Conservation (phyloP, 371 early-diverging fungal genomes). For the Conidiobolus incongruus region DNA sequence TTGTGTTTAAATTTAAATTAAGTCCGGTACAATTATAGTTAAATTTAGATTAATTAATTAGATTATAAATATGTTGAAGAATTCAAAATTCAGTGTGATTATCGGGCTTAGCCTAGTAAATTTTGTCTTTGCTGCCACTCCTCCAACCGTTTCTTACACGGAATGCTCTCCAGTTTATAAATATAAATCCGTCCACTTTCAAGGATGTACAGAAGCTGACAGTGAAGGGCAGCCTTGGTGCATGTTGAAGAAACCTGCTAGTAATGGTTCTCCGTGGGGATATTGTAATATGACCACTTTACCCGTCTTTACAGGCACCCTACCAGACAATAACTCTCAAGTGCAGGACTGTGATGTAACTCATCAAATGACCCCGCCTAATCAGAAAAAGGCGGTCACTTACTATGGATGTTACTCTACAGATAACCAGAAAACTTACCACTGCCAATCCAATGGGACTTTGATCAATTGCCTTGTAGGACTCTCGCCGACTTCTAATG, state of each 20-base stretch:
- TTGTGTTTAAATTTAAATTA: too few species aligned
- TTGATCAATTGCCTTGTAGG: neutral
- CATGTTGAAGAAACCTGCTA: neutral
- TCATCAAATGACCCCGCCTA: neutral
- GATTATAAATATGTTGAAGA: too few species aligned
- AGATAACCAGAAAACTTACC: slow-evolving; percentile 1
- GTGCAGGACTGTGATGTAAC: slow-evolving; percentile 1
- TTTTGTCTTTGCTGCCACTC: neutral
- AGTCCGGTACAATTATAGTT: too few species aligned
- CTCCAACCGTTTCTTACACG: slow-evolving; percentile 1
- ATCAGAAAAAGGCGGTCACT: neutral
- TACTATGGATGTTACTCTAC: slow-evolving; percentile 2
- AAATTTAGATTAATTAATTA: too few species aligned
- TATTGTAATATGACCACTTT: slow-evolving; percentile 3
- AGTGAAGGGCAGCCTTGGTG: slow-evolving; percentile 5
- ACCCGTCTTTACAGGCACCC: neutral
- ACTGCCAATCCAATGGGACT: neutral
- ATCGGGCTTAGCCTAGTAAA: too few species aligned
- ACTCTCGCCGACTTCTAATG: neutral
- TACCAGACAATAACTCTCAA: neutral
- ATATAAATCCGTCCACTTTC: slow-evolving; percentile 1
- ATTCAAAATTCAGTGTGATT: too few species aligned
- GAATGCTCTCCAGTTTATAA: slow-evolving; percentile 2
- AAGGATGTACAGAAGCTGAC: slow-evolving; percentile 5
- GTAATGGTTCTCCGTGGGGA: neutral